Base-by-base conservation (phyloP, 768 basidiomycete species). In the Melanogaster broomeanus region DNA sequence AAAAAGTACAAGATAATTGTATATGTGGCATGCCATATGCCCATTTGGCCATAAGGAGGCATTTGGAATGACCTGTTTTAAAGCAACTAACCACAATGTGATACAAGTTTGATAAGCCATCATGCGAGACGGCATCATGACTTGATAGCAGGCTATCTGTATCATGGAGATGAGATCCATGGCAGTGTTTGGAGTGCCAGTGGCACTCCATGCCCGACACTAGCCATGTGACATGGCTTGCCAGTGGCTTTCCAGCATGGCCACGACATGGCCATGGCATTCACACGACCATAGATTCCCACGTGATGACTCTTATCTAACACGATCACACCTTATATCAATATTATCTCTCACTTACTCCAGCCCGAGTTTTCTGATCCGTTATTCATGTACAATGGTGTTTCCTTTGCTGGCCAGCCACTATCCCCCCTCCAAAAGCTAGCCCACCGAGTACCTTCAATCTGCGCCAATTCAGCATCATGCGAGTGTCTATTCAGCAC, bases 1-100 rank as follows among this genome's bases (percentile, higher is more conserved):
- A 50, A 74, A 75, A 2, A 66, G 53, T 0, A 56, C 10, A 0
- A 73, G 54, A 44, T 72, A 74, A 13, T 74, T n/a, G n/a, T n/a
- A n/a, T n/a, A n/a, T n/a, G n/a, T n/a, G n/a, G n/a, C n/a, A n/a
- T n/a, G n/a, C n/a, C 18, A 63, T 49, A 39, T 74, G 74, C n/a
- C 64, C 41, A 41, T 71, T 74, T 8, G 64, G 60, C 13, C 34
- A 42, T 13, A 43, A 16, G 5, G 48, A 21, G 1, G 16, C 40
- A 12, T 42, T 39, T 3, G 69, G 65, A 25, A 68, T 61, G 9
- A 70, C 15, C 2, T 45, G 3, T 9, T 50, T 22, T 2, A 72
- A 48, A 0, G 48, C 52, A 12, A 55, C 16, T 1, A 64, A 16
- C 46, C 53, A 72, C 10, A 24, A 12, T 11, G 48, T 51, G n/a